A percentile compares a stretch with the other conserved stretches of the same genome.
Evolutionary conservation across 2,329 filamentous ascomycete genomes (phyloP).

Genomic region (Ceratocystis smalleyi): DNA sequence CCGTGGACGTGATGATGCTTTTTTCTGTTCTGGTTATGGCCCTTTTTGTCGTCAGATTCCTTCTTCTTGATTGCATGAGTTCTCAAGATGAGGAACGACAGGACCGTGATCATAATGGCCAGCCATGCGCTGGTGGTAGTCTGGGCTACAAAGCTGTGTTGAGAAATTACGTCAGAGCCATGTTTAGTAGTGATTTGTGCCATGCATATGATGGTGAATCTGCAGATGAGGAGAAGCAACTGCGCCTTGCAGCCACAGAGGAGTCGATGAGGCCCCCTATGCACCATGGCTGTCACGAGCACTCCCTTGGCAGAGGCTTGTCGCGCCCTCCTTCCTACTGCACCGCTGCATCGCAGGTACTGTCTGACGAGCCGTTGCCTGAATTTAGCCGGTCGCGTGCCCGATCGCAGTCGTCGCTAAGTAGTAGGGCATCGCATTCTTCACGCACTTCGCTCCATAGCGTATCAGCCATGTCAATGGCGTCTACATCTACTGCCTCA

Average conservation of each 20-base stretch:
- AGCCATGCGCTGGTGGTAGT: background rate
- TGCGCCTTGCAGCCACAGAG: background rate
- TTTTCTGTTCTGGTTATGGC: background rate
- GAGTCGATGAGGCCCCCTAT: background rate
- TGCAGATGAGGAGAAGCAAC: conserved; percentile 11
- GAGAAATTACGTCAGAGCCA: background rate
- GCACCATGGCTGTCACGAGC: background rate
- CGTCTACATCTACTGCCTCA: conserved; percentile 16
- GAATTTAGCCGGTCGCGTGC: conserved; percentile 4
- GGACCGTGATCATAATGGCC: background rate
- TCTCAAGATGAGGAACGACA: background rate
- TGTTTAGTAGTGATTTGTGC: background rate
- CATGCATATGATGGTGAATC: background rate
- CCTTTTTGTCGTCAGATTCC: background rate
- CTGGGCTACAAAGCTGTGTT: background rate
- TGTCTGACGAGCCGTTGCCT: background rate
- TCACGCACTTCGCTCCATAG: conserved; percentile 9
- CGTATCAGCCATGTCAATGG: conserved; percentile 1
- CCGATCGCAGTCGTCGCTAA: conserved; percentile 5
- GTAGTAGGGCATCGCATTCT: background rate
- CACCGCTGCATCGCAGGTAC: conserved; percentile 3
- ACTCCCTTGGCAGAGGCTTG: background rate
- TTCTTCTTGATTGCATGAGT: background rate
- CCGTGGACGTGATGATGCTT: background rate
- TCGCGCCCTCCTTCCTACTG: conserved; percentile 13